phyloP scores from a whole-genome alignment of 495 filamentous ascomycete genomes.

The Talaromyces liani region DNA sequence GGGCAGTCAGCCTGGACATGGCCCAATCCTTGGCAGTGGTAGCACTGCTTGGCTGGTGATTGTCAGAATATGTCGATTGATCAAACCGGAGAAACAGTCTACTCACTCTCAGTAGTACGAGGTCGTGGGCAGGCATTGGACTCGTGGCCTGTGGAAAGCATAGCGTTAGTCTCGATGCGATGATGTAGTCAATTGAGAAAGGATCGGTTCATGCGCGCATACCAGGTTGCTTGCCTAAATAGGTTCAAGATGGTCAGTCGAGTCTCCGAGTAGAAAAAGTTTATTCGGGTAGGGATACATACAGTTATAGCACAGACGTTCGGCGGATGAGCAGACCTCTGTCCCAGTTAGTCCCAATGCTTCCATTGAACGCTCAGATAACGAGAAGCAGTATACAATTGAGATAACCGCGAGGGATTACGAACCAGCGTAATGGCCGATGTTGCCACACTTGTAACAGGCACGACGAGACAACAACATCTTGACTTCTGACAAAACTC shows the following conservation, averaged over 20 bases:
- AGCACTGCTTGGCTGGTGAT: slow-evolving; percentile 85
- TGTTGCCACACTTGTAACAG: slow-evolving; percentile 99
- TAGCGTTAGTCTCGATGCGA: slow-evolving; percentile 12
- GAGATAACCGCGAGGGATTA: slow-evolving; percentile 11
- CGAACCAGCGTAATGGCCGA: slow-evolving; percentile 91
- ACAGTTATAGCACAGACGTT: slow-evolving; percentile 99
- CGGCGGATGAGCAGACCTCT: slow-evolving; percentile 94
- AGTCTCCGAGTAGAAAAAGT: background rate
- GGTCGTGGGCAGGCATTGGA: slow-evolving; percentile 95
- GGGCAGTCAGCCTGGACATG: slow-evolving; percentile 99
- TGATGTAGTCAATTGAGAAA: slow-evolving; percentile 10
- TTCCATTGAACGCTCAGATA: background rate
- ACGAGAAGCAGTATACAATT: background rate
- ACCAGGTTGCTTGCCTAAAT: slow-evolving; percentile 78
- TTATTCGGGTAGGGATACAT: slow-evolving; percentile 23
- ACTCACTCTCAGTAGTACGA: slow-evolving; percentile 84
- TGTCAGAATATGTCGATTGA: slow-evolving; percentile 19
- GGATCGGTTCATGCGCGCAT: slow-evolving; percentile 20
- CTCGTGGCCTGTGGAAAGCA: slow-evolving; percentile 69
- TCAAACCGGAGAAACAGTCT: slow-evolving; percentile 5
- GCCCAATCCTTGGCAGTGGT: slow-evolving; percentile 97
- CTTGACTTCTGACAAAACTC: slow-evolving; percentile 39
- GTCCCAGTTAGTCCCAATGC: slow-evolving; percentile 12
- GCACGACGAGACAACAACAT: slow-evolving; percentile 94
- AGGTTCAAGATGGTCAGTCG: slow-evolving; percentile 18